These are phyloP conservation scores for Erucastrum elatum DNA, from an alignment of 345 rosid species.

Conservation along the genomic window DNA sequence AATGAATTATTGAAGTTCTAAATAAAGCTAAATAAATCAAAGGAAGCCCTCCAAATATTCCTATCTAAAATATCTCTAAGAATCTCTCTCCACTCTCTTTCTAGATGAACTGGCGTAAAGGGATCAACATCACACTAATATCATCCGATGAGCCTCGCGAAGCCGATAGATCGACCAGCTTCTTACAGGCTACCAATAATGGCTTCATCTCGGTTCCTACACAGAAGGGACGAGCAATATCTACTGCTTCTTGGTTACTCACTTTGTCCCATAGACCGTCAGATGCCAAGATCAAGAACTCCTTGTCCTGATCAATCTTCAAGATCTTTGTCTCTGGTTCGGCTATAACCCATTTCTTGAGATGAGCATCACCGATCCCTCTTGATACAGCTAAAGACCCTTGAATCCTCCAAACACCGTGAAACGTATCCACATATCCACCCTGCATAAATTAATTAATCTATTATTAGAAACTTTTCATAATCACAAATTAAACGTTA, in stretches of 20 bases:
- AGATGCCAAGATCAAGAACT: conserved; percentile 85
- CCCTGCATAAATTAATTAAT: conserved; percentile 46
- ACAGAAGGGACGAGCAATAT: conserved; percentile 55
- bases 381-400: conserved; percentile 84
- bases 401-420: conserved; percentile 80
- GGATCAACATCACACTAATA: conserved; percentile 66
- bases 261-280: conserved; percentile 96
- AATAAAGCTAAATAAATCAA: neutral
- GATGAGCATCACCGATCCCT: conserved; percentile 76
- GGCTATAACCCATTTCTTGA: conserved; percentile 77
- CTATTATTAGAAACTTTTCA: neutral
- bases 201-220: conserved; percentile 47
- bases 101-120: conserved; percentile 43
- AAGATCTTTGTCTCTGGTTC: conserved; percentile 70
- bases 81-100: neutral
- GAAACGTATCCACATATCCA: conserved; percentile 73
- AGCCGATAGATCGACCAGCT: conserved; percentile 60
- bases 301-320: conserved; percentile 51
- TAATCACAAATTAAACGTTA: neutral
- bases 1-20: conserved; percentile 30
- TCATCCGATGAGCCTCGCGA: conserved; percentile 82
- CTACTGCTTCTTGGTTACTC: conserved; percentile 84
- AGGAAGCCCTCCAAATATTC: conserved; percentile 8
- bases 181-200: conserved; percentile 58
- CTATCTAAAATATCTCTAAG: neutral